phyloP scores from a whole-genome alignment of 73 alveolate species.

The Breviolum minutum region DNA sequence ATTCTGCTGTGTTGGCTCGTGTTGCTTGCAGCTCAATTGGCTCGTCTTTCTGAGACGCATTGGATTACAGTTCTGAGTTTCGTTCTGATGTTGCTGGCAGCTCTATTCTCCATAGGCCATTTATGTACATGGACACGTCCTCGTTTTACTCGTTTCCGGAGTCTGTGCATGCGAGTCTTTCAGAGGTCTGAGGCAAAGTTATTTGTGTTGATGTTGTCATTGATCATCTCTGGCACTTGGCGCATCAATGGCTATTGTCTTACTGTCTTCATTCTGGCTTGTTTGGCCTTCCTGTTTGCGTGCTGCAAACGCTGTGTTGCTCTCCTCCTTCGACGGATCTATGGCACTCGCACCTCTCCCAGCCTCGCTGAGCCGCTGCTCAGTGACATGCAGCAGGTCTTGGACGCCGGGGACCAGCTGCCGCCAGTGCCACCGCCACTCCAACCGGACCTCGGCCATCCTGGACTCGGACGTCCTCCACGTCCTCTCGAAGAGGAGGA shows the following conservation, averaged over 20 bases:
- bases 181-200: neutral
- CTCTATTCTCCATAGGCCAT: neutral
- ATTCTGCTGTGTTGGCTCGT: neutral
- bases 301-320: neutral
- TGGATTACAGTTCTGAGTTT: neutral
- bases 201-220: neutral
- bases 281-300: neutral
- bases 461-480: neutral
- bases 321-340: neutral
- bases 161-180: neutral
- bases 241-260: neutral
- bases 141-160: neutral
- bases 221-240: neutral
- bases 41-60: neutral
- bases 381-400: slow-evolving; percentile 34
- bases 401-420: neutral
- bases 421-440: neutral
- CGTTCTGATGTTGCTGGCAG: neutral
- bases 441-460: neutral
- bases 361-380: neutral
- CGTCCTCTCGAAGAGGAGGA: neutral
- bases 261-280: neutral
- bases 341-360: neutral
- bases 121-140: neutral
- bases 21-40: neutral